Base-by-base conservation (phyloP, 345 rosid species). In the Acer yangbiense region DNA sequence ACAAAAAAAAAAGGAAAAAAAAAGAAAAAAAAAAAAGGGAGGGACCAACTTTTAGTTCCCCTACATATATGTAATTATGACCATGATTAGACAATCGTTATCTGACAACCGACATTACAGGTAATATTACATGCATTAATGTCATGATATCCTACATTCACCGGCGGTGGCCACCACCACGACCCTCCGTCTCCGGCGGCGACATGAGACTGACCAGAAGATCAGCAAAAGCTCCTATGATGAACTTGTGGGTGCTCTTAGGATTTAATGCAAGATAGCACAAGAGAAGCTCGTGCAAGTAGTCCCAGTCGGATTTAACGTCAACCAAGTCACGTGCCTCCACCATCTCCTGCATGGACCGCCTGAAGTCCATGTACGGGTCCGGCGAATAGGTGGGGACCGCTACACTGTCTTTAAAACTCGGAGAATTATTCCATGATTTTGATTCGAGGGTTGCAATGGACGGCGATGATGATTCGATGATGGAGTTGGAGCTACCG, bases 311-410 rank as follows among this genome's bases (percentile, higher is more conserved):
- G 25, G 88, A 86, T 78, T 81, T 78, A 23, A 87, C 90, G 65
- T 93, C 97, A 9, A 80, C 74, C 65, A 88, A 78, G 68, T 69
- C 81, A 48, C 82, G 88, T 29, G 97, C 98, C 78, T 93, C 94
- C 79, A 92, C 92, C 99, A 96, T 96, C 87, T 96, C 99, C 72
- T 91, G 90, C 99, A 96, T 96, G 78, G 99, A 96, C 82, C 77
- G 80, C 78, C 98, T 77, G 90, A 96, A 94, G 78, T 93, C 98
- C 71, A 83, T 77, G 83, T 85, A 87, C 0, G 99, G 99, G 82
- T 96, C 94, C 50, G 95, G 95, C 43, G 99, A 94, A 83, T 87
- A 82, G 0, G 93, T 90, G 29, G 89, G 78, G 48, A 92, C 87
- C 14, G 93, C 97, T 25, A 88, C 86, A 48, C 90, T 84, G 68